Base-by-base conservation (phyloP, 495 filamentous ascomycete genomes). In the Hypoxylon lienhwacheense region DNA sequence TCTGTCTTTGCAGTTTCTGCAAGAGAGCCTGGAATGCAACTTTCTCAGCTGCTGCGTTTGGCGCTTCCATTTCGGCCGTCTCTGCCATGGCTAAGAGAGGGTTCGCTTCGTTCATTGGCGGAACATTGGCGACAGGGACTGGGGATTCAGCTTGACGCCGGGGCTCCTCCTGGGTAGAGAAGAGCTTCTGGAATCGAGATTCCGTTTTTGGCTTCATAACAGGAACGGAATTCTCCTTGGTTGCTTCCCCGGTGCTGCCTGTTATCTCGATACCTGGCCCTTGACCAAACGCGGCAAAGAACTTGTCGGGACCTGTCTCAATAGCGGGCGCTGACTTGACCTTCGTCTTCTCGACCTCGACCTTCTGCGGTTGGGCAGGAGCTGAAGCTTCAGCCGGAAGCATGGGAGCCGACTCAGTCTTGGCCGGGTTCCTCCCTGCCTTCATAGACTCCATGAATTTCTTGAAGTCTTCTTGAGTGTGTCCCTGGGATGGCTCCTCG, bases 361-460 rank as follows among this genome's bases (percentile, higher is more conserved):
- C 47, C 58, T 57, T 72, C 51, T 58, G 29, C 11, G 31, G 55
- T 19, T n/a, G n/a, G n/a, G n/a, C n/a, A n/a, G 21, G 47, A 15
- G 33, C 61, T 35, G 56, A 62, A 63, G 24, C 64, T 69, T 55
- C 53, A n/a, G 46, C 45, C 21, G 37, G 34, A 11, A 50, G 31
- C 52, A 39, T 68, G 67, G 61, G 72, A 73, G 24, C 70, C 64
- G 55, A 55, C 11, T 55, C 37, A 19, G 54, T 48, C 68, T 66
- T 64, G 65, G 59, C 58, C 42, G 62, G 70, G 49, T 65, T 74
- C 70, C 67, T 70, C 41, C 68, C 72, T 20, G 85, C 84, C 67
- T 92, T 96, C 91, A 95, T 95, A 40, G 74, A 77, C 58, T 93
- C 89, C 73, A 97, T 96, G 83, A 95, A 98, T 52, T 86, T 86